A percentile compares a stretch with the other conserved stretches of the same genome.
Conservation (phyloP, 306 rosid species). For the Coriaria nepalensis region DNA sequence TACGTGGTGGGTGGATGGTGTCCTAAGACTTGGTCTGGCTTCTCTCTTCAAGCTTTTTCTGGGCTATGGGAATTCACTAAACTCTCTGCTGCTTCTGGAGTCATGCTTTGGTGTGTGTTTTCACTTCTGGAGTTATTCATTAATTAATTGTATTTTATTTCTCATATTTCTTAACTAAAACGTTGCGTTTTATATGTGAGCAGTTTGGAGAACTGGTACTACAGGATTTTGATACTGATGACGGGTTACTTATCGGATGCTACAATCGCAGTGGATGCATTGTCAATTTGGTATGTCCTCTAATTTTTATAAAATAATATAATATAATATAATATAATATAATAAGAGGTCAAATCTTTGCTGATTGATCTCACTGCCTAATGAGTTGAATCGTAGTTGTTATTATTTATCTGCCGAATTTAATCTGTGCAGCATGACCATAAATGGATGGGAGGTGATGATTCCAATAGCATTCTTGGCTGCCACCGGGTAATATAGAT, state of each 20-base stretch:
- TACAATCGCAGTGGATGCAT: conserved; percentile 58
- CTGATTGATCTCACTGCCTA: too few relatives aligned
- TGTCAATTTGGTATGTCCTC: conserved; percentile 43
- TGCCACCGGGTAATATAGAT: conserved; percentile 70
- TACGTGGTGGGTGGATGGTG: conserved; percentile 44
- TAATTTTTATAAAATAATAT: background rate
- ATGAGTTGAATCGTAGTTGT: too few relatives aligned
- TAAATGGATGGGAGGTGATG: conserved; percentile 85
- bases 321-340: background rate
- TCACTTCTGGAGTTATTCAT: background rate
- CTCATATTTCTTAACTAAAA: background rate
- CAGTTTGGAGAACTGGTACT: conserved; percentile 76
- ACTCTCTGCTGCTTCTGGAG: conserved; percentile 55
- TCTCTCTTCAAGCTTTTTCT: conserved; percentile 44
- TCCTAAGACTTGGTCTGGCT: conserved; percentile 57
- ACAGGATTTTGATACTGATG: conserved; percentile 47
- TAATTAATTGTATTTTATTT: background rate
- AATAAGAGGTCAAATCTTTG: too few relatives aligned
- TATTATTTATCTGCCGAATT: too few relatives aligned
- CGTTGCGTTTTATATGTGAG: too few relatives aligned
- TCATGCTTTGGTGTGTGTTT: conserved; percentile 51
- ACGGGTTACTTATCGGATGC: conserved; percentile 57
- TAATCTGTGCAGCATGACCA: conserved; percentile 50
- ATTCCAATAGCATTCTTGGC: conserved; percentile 67
- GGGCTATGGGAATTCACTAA: conserved; percentile 61